Evolutionary conservation across 177 flowering plant genomes (phyloP).

Genomic region (Vitis hybrid): DNA sequence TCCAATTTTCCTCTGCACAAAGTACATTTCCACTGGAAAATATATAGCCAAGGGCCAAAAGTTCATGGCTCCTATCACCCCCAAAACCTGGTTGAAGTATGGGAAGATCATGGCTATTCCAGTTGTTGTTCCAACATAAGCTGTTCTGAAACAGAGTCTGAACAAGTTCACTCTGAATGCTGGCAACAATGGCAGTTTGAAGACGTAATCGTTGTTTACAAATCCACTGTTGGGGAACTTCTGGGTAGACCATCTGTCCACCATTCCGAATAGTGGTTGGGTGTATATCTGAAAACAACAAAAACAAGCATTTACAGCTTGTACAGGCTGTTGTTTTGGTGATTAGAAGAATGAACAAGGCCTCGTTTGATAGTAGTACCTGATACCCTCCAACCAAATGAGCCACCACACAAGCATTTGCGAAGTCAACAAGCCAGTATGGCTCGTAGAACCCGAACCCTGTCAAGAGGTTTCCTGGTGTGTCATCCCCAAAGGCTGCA

Average conservation of each 20-base stretch:
- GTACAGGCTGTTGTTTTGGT: too few species aligned
- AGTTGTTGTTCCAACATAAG: slow-evolving; percentile 31
- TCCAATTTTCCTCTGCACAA: slow-evolving; percentile 15
- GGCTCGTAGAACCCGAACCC: slow-evolving; percentile 53
- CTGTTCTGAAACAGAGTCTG: slow-evolving; percentile 29
- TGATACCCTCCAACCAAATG: slow-evolving; percentile 52
- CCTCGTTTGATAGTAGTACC: slow-evolving; percentile 9
- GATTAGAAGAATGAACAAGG: neutral
- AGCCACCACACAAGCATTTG: slow-evolving; percentile 51
- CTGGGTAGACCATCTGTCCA: slow-evolving; percentile 22
- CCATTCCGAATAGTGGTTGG: slow-evolving; percentile 32
- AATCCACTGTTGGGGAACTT: slow-evolving; percentile 29
- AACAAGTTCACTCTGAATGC: slow-evolving; percentile 18
- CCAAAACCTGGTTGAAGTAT: slow-evolving; percentile 38
- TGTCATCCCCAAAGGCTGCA: slow-evolving; percentile 50
- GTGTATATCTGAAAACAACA: slow-evolving; percentile 21
- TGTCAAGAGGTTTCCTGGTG: slow-evolving; percentile 52
- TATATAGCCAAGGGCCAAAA: slow-evolving; percentile 28
- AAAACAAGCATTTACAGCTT: neutral
- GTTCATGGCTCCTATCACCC: slow-evolving; percentile 18
- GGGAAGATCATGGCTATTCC: slow-evolving; percentile 37
- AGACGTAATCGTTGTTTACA: slow-evolving; percentile 12
- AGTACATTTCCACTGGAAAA: slow-evolving; percentile 25
- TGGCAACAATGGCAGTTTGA: slow-evolving; percentile 22
- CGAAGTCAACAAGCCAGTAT: slow-evolving; percentile 50